Base-by-base conservation (phyloP, 1,284 basidiomycete genomes). In the Ustilago cynodontis region DNA sequence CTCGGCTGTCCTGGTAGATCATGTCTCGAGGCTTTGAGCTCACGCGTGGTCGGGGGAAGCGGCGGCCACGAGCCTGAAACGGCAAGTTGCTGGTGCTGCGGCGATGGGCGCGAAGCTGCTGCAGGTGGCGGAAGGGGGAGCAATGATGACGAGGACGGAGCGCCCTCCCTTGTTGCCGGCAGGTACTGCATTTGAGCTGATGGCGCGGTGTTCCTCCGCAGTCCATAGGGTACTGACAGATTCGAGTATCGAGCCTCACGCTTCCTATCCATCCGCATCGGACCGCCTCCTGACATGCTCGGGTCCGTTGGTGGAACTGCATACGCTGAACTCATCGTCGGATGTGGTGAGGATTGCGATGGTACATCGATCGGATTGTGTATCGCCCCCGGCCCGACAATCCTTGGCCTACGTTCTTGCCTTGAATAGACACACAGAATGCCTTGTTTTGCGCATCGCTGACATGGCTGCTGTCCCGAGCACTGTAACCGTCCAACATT, bases 391-490 rank as follows among this genome's bases (percentile, higher is more conserved):
- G 41, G 41, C 14, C 20, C 49, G 13, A 53, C 10, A 31, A 58
- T 50, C 49, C 59, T 71, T 6, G 45, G 33, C 33, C 57, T 67
- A 13, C 64, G 52, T 11, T 71, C 68, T 18, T 59, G 31, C 26
- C 58, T 73, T 0, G 71, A 66, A 26, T 62, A 77, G 1, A 29
- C 22, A 50, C 75, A 77, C 3, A 77, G 58, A 7, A 65, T 47
- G 9, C 61, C 55, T 56, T 73, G 67, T 54, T 66, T 67, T 3
- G 71, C 60, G 45, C 75, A 77, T 22, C 75, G 45, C n/a, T 47
- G 35, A 31, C 75, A 77, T 2, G 75, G 75, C 41, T 71, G 66
- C 53, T 60, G 49, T 2, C 75, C 75, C 4, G 67, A 63, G 29
- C 75, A 77, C 75, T 77, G 45, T 18, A 26, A 22, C 22, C 7